Evolutionary conservation across 1,284 basidiomycete genomes (phyloP).

Genomic region (Termitomyces sp.): DNA sequence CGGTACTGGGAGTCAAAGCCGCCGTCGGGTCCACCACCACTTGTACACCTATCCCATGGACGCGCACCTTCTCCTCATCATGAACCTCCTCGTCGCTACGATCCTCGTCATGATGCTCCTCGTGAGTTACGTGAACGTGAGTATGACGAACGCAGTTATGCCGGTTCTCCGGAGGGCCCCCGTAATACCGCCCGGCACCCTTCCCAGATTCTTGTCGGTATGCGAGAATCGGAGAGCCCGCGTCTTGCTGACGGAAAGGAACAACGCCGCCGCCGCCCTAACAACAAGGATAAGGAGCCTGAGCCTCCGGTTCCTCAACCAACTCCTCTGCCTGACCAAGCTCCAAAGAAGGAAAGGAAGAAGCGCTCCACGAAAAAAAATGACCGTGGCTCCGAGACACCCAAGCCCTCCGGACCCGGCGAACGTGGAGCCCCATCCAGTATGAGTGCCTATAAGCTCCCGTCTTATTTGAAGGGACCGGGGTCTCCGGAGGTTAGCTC

Average conservation of each 20-base stretch:
- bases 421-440: slow-evolving; percentile 20
- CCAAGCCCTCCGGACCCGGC: slow-evolving; percentile 26
- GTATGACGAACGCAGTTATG: slow-evolving; percentile 31
- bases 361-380: slow-evolving; percentile 34
- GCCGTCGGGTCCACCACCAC: slow-evolving; percentile 22
- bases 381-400: slow-evolving; percentile 33
- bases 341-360: slow-evolving; percentile 34
- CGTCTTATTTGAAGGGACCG: slow-evolving; percentile 32
- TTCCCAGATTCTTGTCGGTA: slow-evolving; percentile 27
- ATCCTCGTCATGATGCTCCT: slow-evolving; percentile 36
- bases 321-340: slow-evolving; percentile 24
- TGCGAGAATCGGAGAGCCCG: slow-evolving; percentile 39
- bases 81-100: slow-evolving; percentile 34
- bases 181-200: slow-evolving; percentile 22
- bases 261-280: slow-evolving; percentile 26
- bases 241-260: slow-evolving; percentile 27
- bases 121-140: slow-evolving; percentile 35
- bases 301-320: slow-evolving; percentile 24
- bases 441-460: slow-evolving; percentile 23
- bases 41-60: slow-evolving; percentile 25
- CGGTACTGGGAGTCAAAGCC: slow-evolving; percentile 44
- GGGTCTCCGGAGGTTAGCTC: slow-evolving; percentile 58
- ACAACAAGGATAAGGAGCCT: slow-evolving; percentile 30
- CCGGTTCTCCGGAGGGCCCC: slow-evolving; percentile 32
- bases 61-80: slow-evolving; percentile 29